A percentile compares a stretch with the other conserved stretches of the same genome.
phyloP scores from a whole-genome alignment of 108 stramenopile genomes.

The Nitzschia sp. region DNA sequence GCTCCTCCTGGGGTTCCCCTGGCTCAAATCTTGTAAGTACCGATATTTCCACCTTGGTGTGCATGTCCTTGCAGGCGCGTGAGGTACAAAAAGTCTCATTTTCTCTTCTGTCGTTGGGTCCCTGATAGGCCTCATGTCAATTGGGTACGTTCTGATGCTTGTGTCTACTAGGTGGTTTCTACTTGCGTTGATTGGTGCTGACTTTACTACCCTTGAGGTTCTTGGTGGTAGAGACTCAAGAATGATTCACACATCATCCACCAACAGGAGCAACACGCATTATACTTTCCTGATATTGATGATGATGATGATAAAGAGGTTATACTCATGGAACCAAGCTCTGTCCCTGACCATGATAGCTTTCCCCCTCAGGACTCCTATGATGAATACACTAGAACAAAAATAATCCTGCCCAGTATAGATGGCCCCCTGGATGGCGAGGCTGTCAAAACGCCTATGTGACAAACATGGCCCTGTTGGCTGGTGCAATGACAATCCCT shows the following conservation, averaged over 20 bases:
- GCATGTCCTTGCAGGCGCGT: neutral
- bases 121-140: slow-evolving; percentile 22
- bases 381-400: slow-evolving; percentile 27
- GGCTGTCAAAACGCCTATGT: slow-evolving; percentile 1
- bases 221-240: no score
- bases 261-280: neutral
- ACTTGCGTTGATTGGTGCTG: no score
- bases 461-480: slow-evolving; percentile 26
- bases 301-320: neutral
- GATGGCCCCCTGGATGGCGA: slow-evolving; percentile 3
- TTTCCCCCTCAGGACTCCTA: slow-evolving; percentile 15
- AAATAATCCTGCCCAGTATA: slow-evolving; percentile 7
- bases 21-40: slow-evolving; percentile 7
- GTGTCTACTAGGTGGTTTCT: no score
- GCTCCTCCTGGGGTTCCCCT: slow-evolving; percentile 6
- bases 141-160: slow-evolving; percentile 9
- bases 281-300: neutral
- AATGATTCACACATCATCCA: neutral
- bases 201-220: no score
- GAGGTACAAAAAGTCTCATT: neutral
- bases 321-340: neutral
- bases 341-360: slow-evolving; percentile 4
- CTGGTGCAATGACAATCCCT: slow-evolving; percentile 5
- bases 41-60: neutral
- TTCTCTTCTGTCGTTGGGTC: neutral